Evolutionary conservation across 345 rosid species (phyloP), one percentile per base, ranked within the genome.

Genomic region (Iberis pinnata): DNA sequence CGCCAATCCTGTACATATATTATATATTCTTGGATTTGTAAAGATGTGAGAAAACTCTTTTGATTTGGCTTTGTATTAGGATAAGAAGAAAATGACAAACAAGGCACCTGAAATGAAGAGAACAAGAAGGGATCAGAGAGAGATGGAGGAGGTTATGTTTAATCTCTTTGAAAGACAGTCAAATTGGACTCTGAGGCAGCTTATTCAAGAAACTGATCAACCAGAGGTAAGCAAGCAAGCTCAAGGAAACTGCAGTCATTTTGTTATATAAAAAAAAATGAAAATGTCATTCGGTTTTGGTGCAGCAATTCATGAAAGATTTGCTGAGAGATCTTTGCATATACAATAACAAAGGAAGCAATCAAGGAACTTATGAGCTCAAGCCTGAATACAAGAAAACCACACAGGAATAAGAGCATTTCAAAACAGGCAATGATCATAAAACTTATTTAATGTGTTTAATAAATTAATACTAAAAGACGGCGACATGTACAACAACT

Each of bases 81-180:
- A 89, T 9, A 89, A 84, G 83, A 86, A 76, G 82, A 86, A 84
- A 73, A 16, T 62, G 14, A 68, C 81, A 14, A 49, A 63, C 38
- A 89, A 68, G 72, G 51, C 72, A 56, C 66, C 78, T 1, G 95
- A 86, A 2, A 75, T 49, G 58, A 86, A 84, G 72, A 76, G 96
- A 68, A 84, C 98, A 20, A 82, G 94, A 67, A 84, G 90, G 62
- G 96, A 86, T 46, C 84, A 94, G 24, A 80, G 90, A 43, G 98
- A 90, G 69, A 86, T 86, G 86, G 86, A 75, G 63, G 84, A 68
- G 4, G 80, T 86, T 33, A 86, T 82, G 94, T 86, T 89, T 63
- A 89, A 86, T 76, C 94, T 84, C 22, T 86, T 89, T 18, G 96
- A 89, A 70, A 82, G 88, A 70, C 94, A 89, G 73, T 52, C 86